phyloP scores from a whole-genome alignment of 345 rosid genomes.

The Populus deltoides region DNA sequence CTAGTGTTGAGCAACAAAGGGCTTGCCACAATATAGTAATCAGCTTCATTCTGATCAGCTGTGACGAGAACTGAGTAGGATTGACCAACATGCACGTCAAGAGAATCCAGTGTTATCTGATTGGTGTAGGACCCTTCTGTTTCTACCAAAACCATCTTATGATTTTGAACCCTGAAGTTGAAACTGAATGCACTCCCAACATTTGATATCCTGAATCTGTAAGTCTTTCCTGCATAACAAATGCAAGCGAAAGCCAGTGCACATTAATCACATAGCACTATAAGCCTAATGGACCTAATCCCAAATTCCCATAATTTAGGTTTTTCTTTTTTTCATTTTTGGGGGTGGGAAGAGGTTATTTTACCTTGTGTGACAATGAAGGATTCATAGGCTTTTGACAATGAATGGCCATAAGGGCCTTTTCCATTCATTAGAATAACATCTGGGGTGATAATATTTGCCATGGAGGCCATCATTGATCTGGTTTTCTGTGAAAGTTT shows the following conservation, averaged over 20 bases:
- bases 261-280: too few species aligned
- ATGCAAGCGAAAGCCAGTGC: background rate
- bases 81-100: constrained; percentile 38
- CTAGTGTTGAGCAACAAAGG: constrained; percentile 24
- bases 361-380: constrained; percentile 49
- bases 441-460: constrained; percentile 20
- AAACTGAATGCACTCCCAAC: constrained; percentile 52
- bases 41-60: constrained; percentile 23
- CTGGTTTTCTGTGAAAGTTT: constrained; percentile 27
- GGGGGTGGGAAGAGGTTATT: background rate
- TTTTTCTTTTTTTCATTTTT: background rate
- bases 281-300: too few species aligned
- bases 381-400: constrained; percentile 31
- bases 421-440: constrained; percentile 51
- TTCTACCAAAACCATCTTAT: constrained; percentile 31
- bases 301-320: too few species aligned
- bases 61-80: constrained; percentile 33
- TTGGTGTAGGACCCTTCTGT: constrained; percentile 36
- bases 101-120: constrained; percentile 28
- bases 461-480: constrained; percentile 10
- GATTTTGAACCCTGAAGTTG: constrained; percentile 45
- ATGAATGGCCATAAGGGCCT: constrained; percentile 32
- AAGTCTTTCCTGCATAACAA: constrained; percentile 48
- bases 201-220: constrained; percentile 52
- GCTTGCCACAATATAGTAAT: constrained; percentile 42